phyloP scores from a whole-genome alignment of 2,329 filamentous ascomycete genomes.

The Elsinoe necatrix region DNA sequence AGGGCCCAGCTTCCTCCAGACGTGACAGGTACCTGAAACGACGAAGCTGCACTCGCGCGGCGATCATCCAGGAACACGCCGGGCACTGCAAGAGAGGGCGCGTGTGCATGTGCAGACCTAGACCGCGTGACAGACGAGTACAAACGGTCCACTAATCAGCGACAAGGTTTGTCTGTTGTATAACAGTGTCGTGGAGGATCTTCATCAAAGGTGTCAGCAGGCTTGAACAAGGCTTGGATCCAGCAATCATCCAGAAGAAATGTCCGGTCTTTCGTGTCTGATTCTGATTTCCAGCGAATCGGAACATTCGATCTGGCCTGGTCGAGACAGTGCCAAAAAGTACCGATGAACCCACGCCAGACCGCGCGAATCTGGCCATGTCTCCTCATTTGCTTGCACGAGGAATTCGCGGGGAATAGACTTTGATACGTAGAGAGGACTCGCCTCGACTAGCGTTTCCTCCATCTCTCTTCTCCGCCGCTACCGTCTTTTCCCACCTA shows the following conservation, averaged over 20 bases:
- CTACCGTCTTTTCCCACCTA: not conserved
- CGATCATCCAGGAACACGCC: conserved; percentile 12
- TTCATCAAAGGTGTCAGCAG: not conserved
- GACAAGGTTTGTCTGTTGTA: not conserved
- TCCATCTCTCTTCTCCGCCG: not conserved
- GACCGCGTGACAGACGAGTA: not conserved
- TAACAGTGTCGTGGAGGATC: not conserved
- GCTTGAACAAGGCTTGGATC: not conserved
- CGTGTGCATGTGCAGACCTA: conserved; percentile 9
- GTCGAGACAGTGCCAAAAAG: not conserved
- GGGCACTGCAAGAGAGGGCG: not conserved
- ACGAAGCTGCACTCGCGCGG: not conserved
- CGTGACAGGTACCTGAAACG: conserved; percentile 1
- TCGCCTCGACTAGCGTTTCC: not conserved
- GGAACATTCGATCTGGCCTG: conserved; percentile 7
- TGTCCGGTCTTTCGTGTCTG: not conserved
- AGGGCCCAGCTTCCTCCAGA: too few relatives aligned
- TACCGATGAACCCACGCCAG: conserved; percentile 8
- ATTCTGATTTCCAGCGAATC: not conserved
- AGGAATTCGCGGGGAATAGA: not conserved
- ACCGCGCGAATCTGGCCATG: conserved; percentile 4
- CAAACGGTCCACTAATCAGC: conserved; percentile 1
- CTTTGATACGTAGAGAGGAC: not conserved
- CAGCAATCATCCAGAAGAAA: not conserved
- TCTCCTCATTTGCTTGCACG: too few relatives aligned